phyloP scores from a whole-genome alignment of 805 yeast genomes.

The Hanseniaspora nectarophila region DNA sequence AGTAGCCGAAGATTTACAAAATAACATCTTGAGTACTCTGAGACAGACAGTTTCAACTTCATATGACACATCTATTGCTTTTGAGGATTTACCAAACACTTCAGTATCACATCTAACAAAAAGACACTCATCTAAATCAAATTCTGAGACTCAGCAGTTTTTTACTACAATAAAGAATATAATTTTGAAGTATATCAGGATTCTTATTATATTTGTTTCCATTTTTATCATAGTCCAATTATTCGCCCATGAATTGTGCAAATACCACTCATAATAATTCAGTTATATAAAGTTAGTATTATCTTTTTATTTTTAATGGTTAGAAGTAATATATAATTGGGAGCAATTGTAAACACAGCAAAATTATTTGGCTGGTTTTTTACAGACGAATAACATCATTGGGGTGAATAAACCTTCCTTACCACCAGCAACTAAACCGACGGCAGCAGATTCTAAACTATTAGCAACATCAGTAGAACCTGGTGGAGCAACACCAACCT shows the following conservation, averaged over 20 bases:
- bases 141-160: not conserved
- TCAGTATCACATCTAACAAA: not conserved
- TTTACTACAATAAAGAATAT: not conserved
- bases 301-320: not conserved
- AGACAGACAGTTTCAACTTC: not conserved
- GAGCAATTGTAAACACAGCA: not conserved
- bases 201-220: not conserved
- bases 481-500: constrained; percentile 77
- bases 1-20: not conserved
- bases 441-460: constrained; percentile 95
- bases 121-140: not conserved
- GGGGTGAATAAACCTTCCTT: constrained; percentile 83
- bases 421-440: constrained; percentile 90
- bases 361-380: constrained; percentile 48
- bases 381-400: constrained; percentile 86
- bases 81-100: not conserved
- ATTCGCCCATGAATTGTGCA: not conserved
- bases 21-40: not conserved
- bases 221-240: not conserved
- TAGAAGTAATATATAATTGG: not conserved
- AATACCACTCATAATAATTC: not conserved
- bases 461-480: constrained; percentile 81
- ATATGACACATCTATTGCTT: not conserved
- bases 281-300: not conserved
- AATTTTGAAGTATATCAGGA: not conserved